Conservation (phyloP, 2,329 filamentous ascomycete species). For the Epichloe typhina region DNA sequence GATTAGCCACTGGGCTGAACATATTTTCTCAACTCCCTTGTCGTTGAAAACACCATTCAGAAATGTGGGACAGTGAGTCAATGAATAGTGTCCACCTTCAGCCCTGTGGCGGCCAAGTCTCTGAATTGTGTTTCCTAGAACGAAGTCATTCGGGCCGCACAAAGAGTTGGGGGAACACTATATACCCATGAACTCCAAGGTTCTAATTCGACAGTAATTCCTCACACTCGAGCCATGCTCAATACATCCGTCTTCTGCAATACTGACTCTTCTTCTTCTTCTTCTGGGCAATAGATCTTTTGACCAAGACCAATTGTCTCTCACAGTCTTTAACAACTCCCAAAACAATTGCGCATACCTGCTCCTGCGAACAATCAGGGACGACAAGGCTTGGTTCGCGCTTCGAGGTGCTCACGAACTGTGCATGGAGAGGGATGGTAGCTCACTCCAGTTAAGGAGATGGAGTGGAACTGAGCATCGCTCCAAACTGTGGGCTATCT, state of each 20-base stretch:
- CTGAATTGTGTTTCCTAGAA: constrained; percentile 18
- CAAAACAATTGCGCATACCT: constrained; percentile 31
- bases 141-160: constrained; percentile 32
- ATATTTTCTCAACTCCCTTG: constrained; percentile 43
- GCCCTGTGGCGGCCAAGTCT: no score
- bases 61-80: constrained; percentile 21
- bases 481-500: constrained; percentile 38
- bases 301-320: constrained; percentile 39
- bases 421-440: constrained; percentile 34
- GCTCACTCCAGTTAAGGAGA: constrained; percentile 35
- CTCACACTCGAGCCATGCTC: background rate
- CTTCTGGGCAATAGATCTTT: constrained; percentile 28
- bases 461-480: constrained; percentile 33
- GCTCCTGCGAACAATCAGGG: constrained; percentile 30
- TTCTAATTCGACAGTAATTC: constrained; percentile 40
- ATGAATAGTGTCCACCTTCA: constrained; percentile 12
- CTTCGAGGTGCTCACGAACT: constrained; percentile 41
- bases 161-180: constrained; percentile 28
- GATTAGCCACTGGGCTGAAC: constrained; percentile 46
- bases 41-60: constrained; percentile 34
- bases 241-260: constrained; percentile 1
- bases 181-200: constrained; percentile 33
- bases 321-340: constrained; percentile 37
- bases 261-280: constrained; percentile 4
- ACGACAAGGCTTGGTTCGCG: constrained; percentile 31